phyloP scores from a whole-genome alignment of 2,329 filamentous ascomycete species.

The Exophiala lecanii-corni region DNA sequence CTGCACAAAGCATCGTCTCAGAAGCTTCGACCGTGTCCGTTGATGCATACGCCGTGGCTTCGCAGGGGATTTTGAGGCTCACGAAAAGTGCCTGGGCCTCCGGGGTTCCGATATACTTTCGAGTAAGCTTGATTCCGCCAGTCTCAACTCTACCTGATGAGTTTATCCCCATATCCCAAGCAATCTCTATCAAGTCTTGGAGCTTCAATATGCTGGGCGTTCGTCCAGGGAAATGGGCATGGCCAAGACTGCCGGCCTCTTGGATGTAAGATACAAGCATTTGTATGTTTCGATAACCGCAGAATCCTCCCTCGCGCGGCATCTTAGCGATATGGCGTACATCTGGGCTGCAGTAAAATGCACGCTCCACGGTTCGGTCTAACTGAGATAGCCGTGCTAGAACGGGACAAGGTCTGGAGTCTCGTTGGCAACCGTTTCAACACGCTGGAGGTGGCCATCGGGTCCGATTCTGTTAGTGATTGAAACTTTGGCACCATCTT shows the following conservation, averaged over 20 bases:
- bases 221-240: constrained; percentile 54
- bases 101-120: constrained; percentile 92
- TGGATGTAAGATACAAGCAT: constrained; percentile 80
- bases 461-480: constrained; percentile 48
- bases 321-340: constrained; percentile 80
- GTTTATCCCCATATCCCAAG: constrained; percentile 85
- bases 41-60: constrained; percentile 55
- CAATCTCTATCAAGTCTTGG: constrained; percentile 79
- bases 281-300: constrained; percentile 92
- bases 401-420: constrained; percentile 55
- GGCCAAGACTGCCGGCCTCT: constrained; percentile 52
- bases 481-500: constrained; percentile 53
- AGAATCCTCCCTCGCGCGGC: constrained; percentile 80
- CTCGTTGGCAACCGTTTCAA: constrained; percentile 45
- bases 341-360: constrained; percentile 73
- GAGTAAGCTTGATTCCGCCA: constrained; percentile 77
- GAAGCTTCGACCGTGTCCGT: constrained; percentile 45
- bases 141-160: constrained; percentile 70
- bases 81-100: constrained; percentile 81
- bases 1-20: constrained; percentile 58
- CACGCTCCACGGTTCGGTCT: constrained; percentile 60
- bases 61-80: constrained; percentile 64
- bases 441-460: constrained; percentile 41
- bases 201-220: constrained; percentile 75
- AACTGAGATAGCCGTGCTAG: constrained; percentile 61